Evolutionary conservation across 345 rosid genomes (phyloP), one percentile per base, ranked within the genome.

Genomic region (Sonneratia alba): DNA sequence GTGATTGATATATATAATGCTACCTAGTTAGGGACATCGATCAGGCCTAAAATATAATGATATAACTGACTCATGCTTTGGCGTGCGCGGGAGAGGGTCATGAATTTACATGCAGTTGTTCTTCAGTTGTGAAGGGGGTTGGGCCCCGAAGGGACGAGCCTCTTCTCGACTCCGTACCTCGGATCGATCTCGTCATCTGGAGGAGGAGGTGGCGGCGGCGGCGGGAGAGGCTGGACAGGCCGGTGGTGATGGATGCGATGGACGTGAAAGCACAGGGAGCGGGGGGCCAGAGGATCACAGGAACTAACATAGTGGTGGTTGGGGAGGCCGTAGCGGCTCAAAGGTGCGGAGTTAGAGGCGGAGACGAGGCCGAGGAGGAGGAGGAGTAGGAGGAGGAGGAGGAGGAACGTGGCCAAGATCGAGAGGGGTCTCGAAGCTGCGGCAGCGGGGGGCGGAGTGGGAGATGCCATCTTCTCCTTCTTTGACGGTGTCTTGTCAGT

Each of bases 81-180:
- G 55, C 55, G 11, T 59, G 7, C 7, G 36, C 36, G 9, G 36
- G 36, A 59, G 65, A 59, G 36, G 36, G 24, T n/a, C 22, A 21
- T 16, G 22, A 27, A 62, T 62, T 34, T 62, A 56, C 62, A 32
- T 68, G 32, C 4, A 45, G 36, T 3, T 40, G 0, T 10, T 16
- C 38, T 48, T 85, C 82, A 88, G 71, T 88, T 88, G 81, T 88
- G 93, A 77, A 86, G 90, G 24, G 93, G 90, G 80, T 88, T 85
- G 1, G 93, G 93, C 19, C 90, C 90, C 55, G 90, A 86, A 11
- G 93, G 93, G 48, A 85, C 90, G 36, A 88, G 77, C 67, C 90
- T 77, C 80, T 86, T 88, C 78, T 85, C 83, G 36, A 86, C 89
- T 4, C 87, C 93, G 32, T 82, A 89, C 81, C 85, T 81, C 10